Conservation (phyloP, 2,329 filamentous ascomycete genomes). For the Epichloe gansuensis region DNA sequence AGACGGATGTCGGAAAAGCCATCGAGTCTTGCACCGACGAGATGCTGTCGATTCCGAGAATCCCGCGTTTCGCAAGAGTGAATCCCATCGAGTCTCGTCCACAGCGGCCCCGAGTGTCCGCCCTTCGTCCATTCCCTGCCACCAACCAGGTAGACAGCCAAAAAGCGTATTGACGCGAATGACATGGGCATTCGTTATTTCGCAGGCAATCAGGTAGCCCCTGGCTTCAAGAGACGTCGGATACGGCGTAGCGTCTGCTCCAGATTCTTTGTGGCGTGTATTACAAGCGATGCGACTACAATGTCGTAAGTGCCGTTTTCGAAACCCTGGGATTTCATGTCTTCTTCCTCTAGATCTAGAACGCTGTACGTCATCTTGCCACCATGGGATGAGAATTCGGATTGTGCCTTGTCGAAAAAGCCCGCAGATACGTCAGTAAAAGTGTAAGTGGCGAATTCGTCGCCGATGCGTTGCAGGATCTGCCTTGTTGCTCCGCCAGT, state of each 20-base stretch:
- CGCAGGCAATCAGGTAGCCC: constrained; percentile 5
- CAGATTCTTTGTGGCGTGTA: constrained; percentile 24
- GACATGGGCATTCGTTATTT: not conserved
- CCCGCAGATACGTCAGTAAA: constrained; percentile 31
- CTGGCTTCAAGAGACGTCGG: constrained; percentile 6
- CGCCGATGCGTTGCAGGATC: constrained; percentile 21
- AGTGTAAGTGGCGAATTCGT: constrained; percentile 24
- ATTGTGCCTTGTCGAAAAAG: constrained; percentile 26
- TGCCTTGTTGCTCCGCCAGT: constrained; percentile 28
- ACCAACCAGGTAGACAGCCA: constrained; percentile 1
- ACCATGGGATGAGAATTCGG: constrained; percentile 15
- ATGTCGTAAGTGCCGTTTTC: constrained; percentile 21
- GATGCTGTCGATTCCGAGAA: constrained; percentile 4
- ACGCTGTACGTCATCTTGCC: constrained; percentile 11
- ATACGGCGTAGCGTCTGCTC: constrained; percentile 11
- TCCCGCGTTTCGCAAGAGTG: not conserved
- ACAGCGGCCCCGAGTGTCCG: not conserved
- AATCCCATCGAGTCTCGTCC: not conserved
- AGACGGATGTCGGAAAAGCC: not conserved
- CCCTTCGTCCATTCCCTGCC: constrained; percentile 1
- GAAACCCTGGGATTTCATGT: constrained; percentile 20
- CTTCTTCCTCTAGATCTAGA: constrained; percentile 15
- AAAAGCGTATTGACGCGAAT: constrained; percentile 2
- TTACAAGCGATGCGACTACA: constrained; percentile 23
- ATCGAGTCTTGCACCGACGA: not conserved